Evolutionary conservation across 805 yeast genomes (phyloP), one percentile per base, ranked within the genome.

Genomic region (Tetrapisispora arboricola): DNA sequence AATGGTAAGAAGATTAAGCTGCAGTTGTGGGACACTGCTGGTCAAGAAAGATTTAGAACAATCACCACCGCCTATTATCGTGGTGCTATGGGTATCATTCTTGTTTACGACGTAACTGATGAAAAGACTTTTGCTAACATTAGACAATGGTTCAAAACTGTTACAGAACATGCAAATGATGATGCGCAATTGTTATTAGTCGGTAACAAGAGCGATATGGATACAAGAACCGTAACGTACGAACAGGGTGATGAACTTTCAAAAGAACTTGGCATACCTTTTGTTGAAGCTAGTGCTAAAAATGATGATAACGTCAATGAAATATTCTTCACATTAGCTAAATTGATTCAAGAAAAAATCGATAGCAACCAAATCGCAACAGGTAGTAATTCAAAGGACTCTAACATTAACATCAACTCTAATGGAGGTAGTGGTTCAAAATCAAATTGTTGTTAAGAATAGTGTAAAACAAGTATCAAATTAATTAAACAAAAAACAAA

Each of bases 1-100:
- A 90, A 90, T 48, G 96, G 95, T 40, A 84, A 84, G 65, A 82
- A 82, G 49, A 84, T 92, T 65, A 92, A 92, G 67, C 74, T 90
- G 60, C 98, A 92, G 64, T 84, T 90, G 33, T 83, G 96, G 96
- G 96, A 87, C 61, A 87, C 96, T 31, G 96, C 96, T 1, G 96
- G 96, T n/a, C 96, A 87, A 67, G 96, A 87, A 63, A 73, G 96
- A 57, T 87, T 87, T 68, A 76, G 95, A 67, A 85, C 95, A 32
- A 87, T 87, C 66, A 88, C 92, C 37, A 82, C 92, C n/a, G 90
- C 94, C 1, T 84, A 84, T 64, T 84, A 84, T 65, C 76, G 94
- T 63, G 94, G 94, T 43, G 92, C 94, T 43, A 80, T 81, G 79
- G 94, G 94, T 48, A 83, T 84, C 54, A 79, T 83, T 38, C 72